These are phyloP conservation scores for Panicum hallii DNA, from an alignment of 202 grass and related monocot species.

Conservation along the genomic window DNA sequence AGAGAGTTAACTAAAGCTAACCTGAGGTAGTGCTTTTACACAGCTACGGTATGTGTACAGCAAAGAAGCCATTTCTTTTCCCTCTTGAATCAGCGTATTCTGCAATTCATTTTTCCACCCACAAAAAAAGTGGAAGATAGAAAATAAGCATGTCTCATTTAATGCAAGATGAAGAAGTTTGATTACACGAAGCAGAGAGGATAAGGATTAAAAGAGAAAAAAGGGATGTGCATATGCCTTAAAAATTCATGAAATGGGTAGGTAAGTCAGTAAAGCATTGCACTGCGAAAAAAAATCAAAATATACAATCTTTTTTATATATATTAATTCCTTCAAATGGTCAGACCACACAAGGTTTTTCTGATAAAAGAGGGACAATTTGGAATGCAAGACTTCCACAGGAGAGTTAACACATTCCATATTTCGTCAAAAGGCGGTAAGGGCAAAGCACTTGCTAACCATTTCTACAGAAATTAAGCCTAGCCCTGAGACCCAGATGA, in stretches of 20 bases:
- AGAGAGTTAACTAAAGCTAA: slow-evolving; percentile 52
- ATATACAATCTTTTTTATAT: slow-evolving; percentile 2
- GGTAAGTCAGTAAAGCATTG: slow-evolving; percentile 22
- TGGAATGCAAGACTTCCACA: background rate
- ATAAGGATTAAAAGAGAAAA: slow-evolving; percentile 32
- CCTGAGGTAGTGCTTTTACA: slow-evolving; percentile 99
- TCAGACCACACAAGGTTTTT: background rate
- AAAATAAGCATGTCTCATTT: slow-evolving; percentile 22
- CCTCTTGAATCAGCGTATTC: slow-evolving; percentile 95
- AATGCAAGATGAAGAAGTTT: slow-evolving; percentile 21
- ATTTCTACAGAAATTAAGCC: slow-evolving; percentile 19
- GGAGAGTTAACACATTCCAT: slow-evolving; percentile 6
- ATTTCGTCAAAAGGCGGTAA: slow-evolving; percentile 28
- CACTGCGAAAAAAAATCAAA: slow-evolving; percentile 21
- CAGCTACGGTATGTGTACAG: slow-evolving; percentile 98
- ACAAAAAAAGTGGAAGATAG: slow-evolving; percentile 23
- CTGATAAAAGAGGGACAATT: background rate
- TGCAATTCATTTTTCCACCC: slow-evolving; percentile 64
- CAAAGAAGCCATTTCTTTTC: slow-evolving; percentile 97
- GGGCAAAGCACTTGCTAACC: background rate
- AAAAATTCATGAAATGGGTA: slow-evolving; percentile 15
- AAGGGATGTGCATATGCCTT: slow-evolving; percentile 1
- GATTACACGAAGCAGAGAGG: slow-evolving; percentile 28
- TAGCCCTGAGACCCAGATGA: slow-evolving; percentile 14
- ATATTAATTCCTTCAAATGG: slow-evolving; percentile 23